These are phyloP conservation scores for Apiospora marii DNA, from an alignment of 2,329 filamentous ascomycete genomes.

Conservation along the genomic window DNA sequence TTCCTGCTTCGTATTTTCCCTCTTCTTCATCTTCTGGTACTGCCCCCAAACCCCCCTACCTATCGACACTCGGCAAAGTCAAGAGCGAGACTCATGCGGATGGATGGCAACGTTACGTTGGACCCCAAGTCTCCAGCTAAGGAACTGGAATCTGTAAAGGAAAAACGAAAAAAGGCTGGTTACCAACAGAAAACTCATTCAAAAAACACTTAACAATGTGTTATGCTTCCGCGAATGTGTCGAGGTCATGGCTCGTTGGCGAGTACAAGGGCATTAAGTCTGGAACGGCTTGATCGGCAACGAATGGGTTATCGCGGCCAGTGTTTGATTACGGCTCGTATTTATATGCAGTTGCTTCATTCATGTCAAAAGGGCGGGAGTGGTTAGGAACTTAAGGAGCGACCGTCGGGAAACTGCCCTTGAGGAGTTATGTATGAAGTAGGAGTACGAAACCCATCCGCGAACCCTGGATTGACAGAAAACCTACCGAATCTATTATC, in stretches of 20 bases:
- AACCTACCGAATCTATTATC: background rate
- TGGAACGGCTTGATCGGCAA: too few species aligned
- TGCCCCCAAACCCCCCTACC: background rate
- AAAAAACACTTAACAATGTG: background rate
- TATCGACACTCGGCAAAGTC: background rate
- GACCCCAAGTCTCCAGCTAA: background rate
- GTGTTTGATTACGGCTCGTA: too few species aligned
- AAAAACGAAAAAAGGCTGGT: background rate
- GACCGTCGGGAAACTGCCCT: background rate
- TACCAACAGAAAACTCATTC: background rate
- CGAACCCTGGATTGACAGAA: background rate
- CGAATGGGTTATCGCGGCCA: too few species aligned
- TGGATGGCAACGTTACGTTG: background rate
- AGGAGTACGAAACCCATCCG: background rate
- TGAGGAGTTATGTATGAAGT: background rate
- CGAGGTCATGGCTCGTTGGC: background rate
- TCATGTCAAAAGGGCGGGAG: too few species aligned
- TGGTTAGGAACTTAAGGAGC: background rate
- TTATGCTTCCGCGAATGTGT: background rate
- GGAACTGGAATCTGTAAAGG: background rate
- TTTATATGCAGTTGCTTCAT: background rate
- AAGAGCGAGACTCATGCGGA: background rate
- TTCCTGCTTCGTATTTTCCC: background rate
- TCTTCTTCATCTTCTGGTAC: background rate
- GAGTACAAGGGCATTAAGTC: too few species aligned